Percentiles rank a stretch among this genome's conserved stretches.
These are phyloP conservation scores for Penicillium nucicola DNA, from an alignment of 495 filamentous ascomycete genomes.

Conservation along the genomic window DNA sequence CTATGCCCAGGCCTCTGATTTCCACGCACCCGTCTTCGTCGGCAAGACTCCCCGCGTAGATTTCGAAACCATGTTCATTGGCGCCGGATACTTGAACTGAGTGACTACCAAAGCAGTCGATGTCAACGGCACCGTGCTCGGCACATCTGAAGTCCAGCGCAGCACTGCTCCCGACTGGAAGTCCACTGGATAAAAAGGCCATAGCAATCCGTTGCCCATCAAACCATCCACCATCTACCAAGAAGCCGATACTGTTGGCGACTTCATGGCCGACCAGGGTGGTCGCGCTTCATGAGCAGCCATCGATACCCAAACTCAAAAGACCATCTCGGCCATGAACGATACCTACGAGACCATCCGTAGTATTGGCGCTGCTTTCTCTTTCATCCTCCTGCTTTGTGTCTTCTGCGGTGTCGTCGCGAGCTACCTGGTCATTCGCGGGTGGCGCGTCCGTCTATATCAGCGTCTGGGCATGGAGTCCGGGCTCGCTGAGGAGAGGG, in stretches of 20 bases:
- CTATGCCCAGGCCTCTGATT: conserved; percentile 28
- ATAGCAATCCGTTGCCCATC: conserved; percentile 8
- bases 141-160: conserved; percentile 18
- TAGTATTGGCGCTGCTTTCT: conserved; percentile 19
- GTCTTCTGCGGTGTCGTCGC: conserved; percentile 19
- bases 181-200: conserved; percentile 13
- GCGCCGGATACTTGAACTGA: conserved; percentile 34
- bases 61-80: conserved; percentile 34
- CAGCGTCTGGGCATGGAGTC: conserved; percentile 14
- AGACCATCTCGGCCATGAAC: conserved; percentile 16
- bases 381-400: conserved; percentile 19
- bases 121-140: conserved; percentile 14
- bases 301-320: conserved; percentile 14
- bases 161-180: conserved; percentile 18
- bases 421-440: conserved; percentile 21
- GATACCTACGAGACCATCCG: conserved; percentile 18
- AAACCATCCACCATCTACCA: conserved; percentile 12
- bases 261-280: neutral
- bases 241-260: neutral
- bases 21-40: conserved; percentile 20
- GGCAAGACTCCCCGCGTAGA: conserved; percentile 20
- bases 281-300: conserved; percentile 2
- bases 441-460: conserved; percentile 28
- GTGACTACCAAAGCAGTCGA: conserved; percentile 47
- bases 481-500: conserved; percentile 9